These are phyloP conservation scores for Amphirosellinia nigrospora DNA, from an alignment of 495 filamentous ascomycete species.

Conservation along the genomic window DNA sequence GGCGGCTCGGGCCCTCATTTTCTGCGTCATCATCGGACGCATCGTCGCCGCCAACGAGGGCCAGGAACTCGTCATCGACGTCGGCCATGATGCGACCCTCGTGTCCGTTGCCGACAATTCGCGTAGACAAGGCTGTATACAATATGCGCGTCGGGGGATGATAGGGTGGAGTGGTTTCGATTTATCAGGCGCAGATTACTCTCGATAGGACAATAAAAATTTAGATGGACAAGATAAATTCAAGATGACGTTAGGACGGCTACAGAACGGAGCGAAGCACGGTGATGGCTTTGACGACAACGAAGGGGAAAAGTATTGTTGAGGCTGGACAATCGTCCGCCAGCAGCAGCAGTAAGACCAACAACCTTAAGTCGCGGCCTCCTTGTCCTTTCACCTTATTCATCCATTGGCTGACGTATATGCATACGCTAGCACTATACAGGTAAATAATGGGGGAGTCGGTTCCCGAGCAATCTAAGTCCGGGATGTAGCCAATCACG, in stretches of 20 bases:
- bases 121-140: conserved; percentile 1
- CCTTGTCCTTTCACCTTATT: not conserved
- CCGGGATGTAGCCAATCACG: conserved; percentile 4
- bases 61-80: conserved; percentile 87
- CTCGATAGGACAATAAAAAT: not conserved
- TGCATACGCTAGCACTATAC: not conserved
- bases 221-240: not conserved
- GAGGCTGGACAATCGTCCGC: not conserved
- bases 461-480: not conserved
- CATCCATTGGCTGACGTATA: not conserved
- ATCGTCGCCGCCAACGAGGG: conserved; percentile 73
- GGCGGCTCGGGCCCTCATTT: conserved; percentile 46
- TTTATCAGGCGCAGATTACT: not conserved
- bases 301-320: not conserved
- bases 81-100: conserved; percentile 61
- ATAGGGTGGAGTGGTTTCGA: not conserved
- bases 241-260: not conserved
- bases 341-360: not conserved
- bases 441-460: not conserved
- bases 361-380: not conserved
- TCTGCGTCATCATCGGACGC: conserved; percentile 58
- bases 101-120: not conserved
- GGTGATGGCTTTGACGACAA: not conserved
- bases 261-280: not conserved
- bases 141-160: conserved; percentile 1